These are phyloP conservation scores for Serendipita indica DNA, from an alignment of 768 basidiomycete genomes.

Conservation along the genomic window DNA sequence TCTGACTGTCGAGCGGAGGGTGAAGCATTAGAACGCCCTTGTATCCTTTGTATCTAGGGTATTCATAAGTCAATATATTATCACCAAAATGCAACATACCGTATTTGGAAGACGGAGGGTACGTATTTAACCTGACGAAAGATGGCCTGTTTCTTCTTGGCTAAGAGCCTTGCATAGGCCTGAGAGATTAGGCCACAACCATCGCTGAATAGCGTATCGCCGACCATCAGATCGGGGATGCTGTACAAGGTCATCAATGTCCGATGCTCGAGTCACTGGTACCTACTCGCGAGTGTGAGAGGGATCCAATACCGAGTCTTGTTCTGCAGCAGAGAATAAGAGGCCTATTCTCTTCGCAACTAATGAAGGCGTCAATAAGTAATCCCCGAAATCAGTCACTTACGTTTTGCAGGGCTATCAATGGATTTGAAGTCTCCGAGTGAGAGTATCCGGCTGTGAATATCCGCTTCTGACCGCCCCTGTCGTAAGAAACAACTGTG, in stretches of 20 bases:
- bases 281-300: slow-evolving; percentile 28
- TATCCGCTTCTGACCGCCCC: slow-evolving; percentile 38
- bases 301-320: slow-evolving; percentile 43
- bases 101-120: slow-evolving; percentile 47
- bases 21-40: slow-evolving; percentile 55
- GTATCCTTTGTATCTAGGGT: slow-evolving; percentile 45
- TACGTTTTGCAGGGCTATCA: slow-evolving; percentile 51
- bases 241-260: neutral
- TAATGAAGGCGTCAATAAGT: slow-evolving; percentile 16
- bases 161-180: slow-evolving; percentile 36
- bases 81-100: slow-evolving; percentile 26
- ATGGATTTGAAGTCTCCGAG: slow-evolving; percentile 46
- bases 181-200: slow-evolving; percentile 52
- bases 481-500: slow-evolving; percentile 48
- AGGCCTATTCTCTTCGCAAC: slow-evolving; percentile 58
- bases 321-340: slow-evolving; percentile 46
- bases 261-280: too few species aligned
- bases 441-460: slow-evolving; percentile 41
- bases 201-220: slow-evolving; percentile 49
- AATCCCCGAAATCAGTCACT: slow-evolving; percentile 13
- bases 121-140: slow-evolving; percentile 43
- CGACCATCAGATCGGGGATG: slow-evolving; percentile 42
- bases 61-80: neutral
- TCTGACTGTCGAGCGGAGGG: slow-evolving; percentile 37
- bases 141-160: slow-evolving; percentile 38